Conservation (phyloP, 2,329 filamentous ascomycete species). For the Seiridium unicorne region DNA sequence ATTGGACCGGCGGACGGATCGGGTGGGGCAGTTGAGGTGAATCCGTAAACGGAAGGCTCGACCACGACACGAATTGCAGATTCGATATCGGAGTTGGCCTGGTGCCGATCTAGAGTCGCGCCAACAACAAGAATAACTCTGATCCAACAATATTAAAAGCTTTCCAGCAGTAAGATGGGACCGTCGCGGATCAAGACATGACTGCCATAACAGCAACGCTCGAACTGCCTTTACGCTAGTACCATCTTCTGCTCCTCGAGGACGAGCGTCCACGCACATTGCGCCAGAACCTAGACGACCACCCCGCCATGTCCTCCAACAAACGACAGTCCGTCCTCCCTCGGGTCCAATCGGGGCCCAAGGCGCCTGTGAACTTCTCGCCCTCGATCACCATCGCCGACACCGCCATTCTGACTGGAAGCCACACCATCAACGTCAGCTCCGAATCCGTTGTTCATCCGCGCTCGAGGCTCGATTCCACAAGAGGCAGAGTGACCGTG, state of each 20-base stretch:
- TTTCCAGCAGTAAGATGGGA: neutral
- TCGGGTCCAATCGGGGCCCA: constrained; percentile 52
- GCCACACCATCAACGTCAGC: constrained; percentile 74
- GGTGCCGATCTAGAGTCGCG: too few relatives aligned
- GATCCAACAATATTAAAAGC: neutral
- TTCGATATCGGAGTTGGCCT: neutral
- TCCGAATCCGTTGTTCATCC: constrained; percentile 84
- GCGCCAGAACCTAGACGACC: neutral
- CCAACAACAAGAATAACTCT: neutral
- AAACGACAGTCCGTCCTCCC: constrained; percentile 59
- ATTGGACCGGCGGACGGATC: neutral
- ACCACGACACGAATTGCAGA: neutral
- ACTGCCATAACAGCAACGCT: too few relatives aligned
- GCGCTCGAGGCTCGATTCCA: constrained; percentile 75
- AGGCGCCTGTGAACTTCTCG: constrained; percentile 61
- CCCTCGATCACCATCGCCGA: constrained; percentile 61
- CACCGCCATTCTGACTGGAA: constrained; percentile 64
- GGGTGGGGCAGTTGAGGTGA: neutral
- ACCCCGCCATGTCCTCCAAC: constrained; percentile 36
- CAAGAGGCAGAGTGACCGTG: constrained; percentile 74
- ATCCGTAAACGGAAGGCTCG: neutral
- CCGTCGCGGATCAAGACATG: too few relatives aligned
- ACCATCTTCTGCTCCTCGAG: too few relatives aligned
- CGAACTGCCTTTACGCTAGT: too few relatives aligned
- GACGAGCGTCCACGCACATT: too few relatives aligned